Conservation (phyloP, 805 yeast species). For the Metschnikowia continentalis region DNA sequence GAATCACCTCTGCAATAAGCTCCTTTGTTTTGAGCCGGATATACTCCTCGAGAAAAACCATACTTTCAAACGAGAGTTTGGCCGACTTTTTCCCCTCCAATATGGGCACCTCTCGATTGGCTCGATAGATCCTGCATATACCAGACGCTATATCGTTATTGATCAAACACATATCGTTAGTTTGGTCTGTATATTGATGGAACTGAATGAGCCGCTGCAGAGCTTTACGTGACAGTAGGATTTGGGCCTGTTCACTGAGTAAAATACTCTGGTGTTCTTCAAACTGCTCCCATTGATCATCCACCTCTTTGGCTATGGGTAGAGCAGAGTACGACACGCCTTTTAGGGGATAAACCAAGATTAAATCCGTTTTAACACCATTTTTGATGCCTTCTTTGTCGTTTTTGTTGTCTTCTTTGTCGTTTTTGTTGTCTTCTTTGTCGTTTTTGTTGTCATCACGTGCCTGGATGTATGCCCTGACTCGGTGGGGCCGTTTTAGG, state of each 20-base stretch:
- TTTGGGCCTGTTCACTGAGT: constrained; percentile 20
- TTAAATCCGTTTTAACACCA: neutral
- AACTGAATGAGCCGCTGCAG: neutral
- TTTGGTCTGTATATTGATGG: neutral
- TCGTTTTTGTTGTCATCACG: no score
- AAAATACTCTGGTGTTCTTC: constrained; percentile 40
- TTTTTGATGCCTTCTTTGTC: no score
- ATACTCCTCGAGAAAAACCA: constrained; percentile 21
- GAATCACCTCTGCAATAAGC: constrained; percentile 15
- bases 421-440: no score
- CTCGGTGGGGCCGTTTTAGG: neutral
- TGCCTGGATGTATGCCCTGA: neutral
- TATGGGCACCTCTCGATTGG: constrained; percentile 7
- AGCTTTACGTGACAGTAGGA: neutral
- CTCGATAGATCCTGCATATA: constrained; percentile 8
- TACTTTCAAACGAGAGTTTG: constrained; percentile 10
- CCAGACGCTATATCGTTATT: neutral
- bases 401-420: no score
- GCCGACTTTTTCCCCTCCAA: neutral
- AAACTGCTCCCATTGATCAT: constrained; percentile 35
- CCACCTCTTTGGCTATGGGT: constrained; percentile 53
- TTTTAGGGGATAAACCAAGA: constrained; percentile 9
- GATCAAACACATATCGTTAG: neutral
- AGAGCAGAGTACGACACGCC: constrained; percentile 36
- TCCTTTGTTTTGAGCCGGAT: constrained; percentile 13